Evolutionary conservation across 441 rosid genomes (phyloP).

Genomic region (Omphalea diandra): DNA sequence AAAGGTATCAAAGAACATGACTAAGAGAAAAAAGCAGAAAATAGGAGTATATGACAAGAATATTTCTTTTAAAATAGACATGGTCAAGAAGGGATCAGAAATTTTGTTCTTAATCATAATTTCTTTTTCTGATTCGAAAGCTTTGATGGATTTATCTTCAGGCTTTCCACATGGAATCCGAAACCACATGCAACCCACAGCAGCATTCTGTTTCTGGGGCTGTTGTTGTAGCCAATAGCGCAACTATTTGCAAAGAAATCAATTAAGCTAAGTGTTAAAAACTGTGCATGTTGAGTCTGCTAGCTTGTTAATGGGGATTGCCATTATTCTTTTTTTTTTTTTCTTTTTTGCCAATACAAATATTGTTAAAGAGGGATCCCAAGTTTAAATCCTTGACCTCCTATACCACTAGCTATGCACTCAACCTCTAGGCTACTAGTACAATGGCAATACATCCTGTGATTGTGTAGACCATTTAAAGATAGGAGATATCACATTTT

Average conservation of each 20-base stretch:
- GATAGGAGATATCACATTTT: background rate
- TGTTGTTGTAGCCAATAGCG: background rate
- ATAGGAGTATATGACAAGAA: background rate
- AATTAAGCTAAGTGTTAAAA: background rate
- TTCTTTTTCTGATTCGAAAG: no score
- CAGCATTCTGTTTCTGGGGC: background rate
- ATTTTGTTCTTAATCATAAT: background rate
- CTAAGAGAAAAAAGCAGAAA: background rate
- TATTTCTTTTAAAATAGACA: background rate
- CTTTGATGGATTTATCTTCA: background rate
- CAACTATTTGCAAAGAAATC: background rate
- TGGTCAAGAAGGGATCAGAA: background rate
- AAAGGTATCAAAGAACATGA: background rate
- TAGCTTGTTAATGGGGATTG: no score
- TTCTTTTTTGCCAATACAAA: no score
- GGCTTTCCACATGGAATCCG: constrained; percentile 1
- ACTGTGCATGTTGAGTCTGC: background rate
- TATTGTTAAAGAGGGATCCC: no score
- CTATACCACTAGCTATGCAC: no score
- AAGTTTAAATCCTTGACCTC: no score
- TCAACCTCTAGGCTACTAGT: no score
- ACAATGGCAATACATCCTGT: background rate
- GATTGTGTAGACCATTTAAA: background rate
- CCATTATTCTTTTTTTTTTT: no score
- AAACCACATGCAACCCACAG: background rate